phyloP scores from a whole-genome alignment of 345 rosid genomes.

The Hibiscus tridactylites region DNA sequence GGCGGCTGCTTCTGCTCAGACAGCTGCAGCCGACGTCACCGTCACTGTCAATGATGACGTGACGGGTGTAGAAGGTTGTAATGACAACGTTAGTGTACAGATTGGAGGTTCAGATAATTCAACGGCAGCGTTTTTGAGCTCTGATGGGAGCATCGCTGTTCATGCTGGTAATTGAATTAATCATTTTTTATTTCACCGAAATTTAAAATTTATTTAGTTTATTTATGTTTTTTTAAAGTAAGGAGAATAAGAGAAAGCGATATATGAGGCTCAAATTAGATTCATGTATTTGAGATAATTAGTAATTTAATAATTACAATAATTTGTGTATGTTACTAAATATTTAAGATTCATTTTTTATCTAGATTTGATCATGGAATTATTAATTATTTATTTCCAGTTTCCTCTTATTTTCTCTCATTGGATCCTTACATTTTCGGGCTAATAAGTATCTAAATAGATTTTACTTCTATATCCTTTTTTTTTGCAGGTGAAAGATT shows the following conservation, averaged over 20 bases:
- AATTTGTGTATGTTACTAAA: background rate
- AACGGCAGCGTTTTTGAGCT: slow-evolving; percentile 55
- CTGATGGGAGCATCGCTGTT: slow-evolving; percentile 78
- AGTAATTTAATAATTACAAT: background rate
- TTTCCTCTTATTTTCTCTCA: background rate
- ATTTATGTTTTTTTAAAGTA: background rate
- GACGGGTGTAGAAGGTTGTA: slow-evolving; percentile 35
- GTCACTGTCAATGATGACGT: slow-evolving; percentile 26
- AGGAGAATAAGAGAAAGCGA: background rate
- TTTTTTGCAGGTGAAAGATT: slow-evolving; percentile 66
- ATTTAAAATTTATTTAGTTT: too few species aligned
- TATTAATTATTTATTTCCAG: background rate
- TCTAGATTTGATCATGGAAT: background rate
- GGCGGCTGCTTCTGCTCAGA: slow-evolving; percentile 41
- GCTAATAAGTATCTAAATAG: too few species aligned
- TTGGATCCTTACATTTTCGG: background rate
- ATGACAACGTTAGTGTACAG: slow-evolving; percentile 45
- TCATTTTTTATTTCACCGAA: background rate
- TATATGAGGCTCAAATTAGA: background rate
- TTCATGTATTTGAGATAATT: background rate
- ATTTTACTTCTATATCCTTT: too few species aligned
- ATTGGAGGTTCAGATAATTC: slow-evolving; percentile 30
- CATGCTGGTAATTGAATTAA: slow-evolving; percentile 64
- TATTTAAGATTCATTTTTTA: background rate
- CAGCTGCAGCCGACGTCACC: slow-evolving; percentile 25